phyloP scores from a whole-genome alignment of 768 basidiomycete genomes.

The Boletus pseudopeckii region DNA sequence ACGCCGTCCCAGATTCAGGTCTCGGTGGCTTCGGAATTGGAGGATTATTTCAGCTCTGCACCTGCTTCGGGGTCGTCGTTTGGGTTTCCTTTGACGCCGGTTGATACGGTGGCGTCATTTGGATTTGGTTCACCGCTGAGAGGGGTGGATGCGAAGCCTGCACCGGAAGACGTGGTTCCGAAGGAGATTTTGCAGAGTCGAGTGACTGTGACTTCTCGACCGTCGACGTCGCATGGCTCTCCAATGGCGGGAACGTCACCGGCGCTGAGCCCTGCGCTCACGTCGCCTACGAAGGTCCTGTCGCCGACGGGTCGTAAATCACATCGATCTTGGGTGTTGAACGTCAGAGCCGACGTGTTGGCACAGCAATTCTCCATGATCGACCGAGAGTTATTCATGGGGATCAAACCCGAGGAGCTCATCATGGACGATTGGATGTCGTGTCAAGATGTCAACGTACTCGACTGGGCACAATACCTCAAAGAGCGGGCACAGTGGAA shows the following conservation, averaged over 20 bases:
- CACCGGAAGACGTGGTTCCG: constrained; percentile 60
- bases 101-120: constrained; percentile 3
- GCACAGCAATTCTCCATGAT: constrained; percentile 84
- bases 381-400: constrained; percentile 82
- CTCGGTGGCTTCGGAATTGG: constrained; percentile 21
- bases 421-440: constrained; percentile 69
- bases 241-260: constrained; percentile 15
- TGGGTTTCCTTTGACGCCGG: constrained; percentile 16
- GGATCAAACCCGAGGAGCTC: constrained; percentile 86
- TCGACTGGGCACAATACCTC: constrained; percentile 83
- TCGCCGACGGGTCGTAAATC: constrained; percentile 37
- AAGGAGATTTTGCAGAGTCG: constrained; percentile 63
- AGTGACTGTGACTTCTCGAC: constrained; percentile 42
- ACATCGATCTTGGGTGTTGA: constrained; percentile 73
- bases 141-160: constrained; percentile 45
- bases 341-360: constrained; percentile 54
- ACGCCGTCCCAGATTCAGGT: too few relatives aligned
- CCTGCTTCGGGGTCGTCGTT: constrained; percentile 13
- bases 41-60: constrained; percentile 24
- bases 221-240: constrained; percentile 33
- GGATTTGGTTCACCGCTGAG: constrained; percentile 29
- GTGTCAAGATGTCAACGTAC: constrained; percentile 58
- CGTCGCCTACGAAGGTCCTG: constrained; percentile 36
- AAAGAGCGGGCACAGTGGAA: constrained; percentile 72
- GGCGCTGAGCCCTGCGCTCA: constrained; percentile 13